Evolutionary conservation across 129 eudicot species (phyloP).

Genomic region (Helianthus tuberosus): DNA sequence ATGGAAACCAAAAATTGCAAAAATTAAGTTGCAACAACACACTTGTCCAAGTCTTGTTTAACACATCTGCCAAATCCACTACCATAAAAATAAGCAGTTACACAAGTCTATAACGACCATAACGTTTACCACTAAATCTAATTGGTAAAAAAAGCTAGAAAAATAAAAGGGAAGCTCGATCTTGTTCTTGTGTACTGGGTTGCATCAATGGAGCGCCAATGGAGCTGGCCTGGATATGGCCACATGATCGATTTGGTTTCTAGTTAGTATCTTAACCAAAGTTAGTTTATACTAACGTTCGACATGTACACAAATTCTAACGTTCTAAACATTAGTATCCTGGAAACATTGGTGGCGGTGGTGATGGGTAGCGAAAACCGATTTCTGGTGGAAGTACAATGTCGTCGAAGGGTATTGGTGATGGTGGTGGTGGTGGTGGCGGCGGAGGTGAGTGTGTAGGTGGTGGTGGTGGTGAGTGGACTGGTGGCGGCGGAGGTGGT

Average conservation of each 20-base stretch:
- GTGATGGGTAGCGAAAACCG: constrained; percentile 49
- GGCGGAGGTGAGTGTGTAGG: neutral
- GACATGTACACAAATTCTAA: constrained; percentile 21
- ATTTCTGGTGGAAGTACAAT: constrained; percentile 40
- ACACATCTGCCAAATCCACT: neutral
- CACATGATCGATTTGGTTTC: constrained; percentile 23
- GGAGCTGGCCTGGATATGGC: neutral
- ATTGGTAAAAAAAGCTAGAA: neutral
- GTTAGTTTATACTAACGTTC: constrained; percentile 24
- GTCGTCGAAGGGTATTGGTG: constrained; percentile 30
- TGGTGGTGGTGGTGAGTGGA: constrained; percentile 42
- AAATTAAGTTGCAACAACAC: too few species aligned
- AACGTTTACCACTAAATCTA: neutral
- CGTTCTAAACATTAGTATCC: constrained; percentile 39
- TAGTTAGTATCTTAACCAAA: constrained; percentile 32
- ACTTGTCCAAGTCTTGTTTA: too few species aligned
- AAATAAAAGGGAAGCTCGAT: neutral
- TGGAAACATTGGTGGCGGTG: constrained; percentile 54
- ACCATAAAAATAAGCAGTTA: neutral
- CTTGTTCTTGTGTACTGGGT: neutral
- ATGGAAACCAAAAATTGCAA: too few species aligned
- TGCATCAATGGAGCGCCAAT: neutral
- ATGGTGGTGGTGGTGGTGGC: neutral
- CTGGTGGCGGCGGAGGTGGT: constrained; percentile 35
- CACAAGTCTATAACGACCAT: neutral